Percentiles rank a stretch among this genome's conserved stretches.
phyloP scores from a whole-genome alignment of 2,329 filamentous ascomycete genomes.

The Zalaria obscura region DNA sequence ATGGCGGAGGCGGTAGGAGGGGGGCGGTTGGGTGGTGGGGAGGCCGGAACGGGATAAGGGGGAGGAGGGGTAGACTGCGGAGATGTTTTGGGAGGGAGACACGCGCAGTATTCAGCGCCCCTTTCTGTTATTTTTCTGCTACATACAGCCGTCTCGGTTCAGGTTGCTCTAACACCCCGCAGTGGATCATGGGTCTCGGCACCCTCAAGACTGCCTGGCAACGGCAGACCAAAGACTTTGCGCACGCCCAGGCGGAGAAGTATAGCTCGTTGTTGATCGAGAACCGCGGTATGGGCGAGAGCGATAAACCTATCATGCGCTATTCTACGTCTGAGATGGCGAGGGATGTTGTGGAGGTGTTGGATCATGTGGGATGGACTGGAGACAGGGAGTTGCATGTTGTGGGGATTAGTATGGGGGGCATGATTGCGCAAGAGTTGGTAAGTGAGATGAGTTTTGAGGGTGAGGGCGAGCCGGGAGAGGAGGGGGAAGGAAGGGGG shows the following conservation, averaged over 20 bases:
- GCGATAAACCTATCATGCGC: constrained; percentile 59
- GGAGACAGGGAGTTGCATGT: constrained; percentile 47
- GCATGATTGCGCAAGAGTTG: constrained; percentile 85
- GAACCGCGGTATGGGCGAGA: constrained; percentile 73
- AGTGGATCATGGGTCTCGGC: constrained; percentile 75
- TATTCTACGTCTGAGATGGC: constrained; percentile 84
- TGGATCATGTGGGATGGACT: constrained; percentile 56
- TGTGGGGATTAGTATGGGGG: constrained; percentile 70
- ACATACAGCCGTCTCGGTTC: background rate
- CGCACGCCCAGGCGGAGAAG: constrained; percentile 49
- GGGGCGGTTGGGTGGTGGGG: too few relatives aligned
- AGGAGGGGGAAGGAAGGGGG: too few relatives aligned
- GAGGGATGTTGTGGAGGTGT: constrained; percentile 56
- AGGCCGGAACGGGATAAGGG: too few relatives aligned
- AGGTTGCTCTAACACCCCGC: background rate
- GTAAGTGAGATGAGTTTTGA: constrained; percentile 19
- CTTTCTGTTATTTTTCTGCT: background rate
- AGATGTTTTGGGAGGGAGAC: too few relatives aligned
- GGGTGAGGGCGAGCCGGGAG: too few relatives aligned
- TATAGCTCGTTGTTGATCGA: constrained; percentile 69
- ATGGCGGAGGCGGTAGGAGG: too few relatives aligned
- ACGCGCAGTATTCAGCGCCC: background rate
- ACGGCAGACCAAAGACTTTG: constrained; percentile 70
- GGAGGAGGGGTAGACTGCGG: too few relatives aligned
- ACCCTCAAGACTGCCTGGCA: constrained; percentile 60